These are phyloP conservation scores for Limonium bicolor DNA, from an alignment of 148 eudicot species.

Conservation along the genomic window DNA sequence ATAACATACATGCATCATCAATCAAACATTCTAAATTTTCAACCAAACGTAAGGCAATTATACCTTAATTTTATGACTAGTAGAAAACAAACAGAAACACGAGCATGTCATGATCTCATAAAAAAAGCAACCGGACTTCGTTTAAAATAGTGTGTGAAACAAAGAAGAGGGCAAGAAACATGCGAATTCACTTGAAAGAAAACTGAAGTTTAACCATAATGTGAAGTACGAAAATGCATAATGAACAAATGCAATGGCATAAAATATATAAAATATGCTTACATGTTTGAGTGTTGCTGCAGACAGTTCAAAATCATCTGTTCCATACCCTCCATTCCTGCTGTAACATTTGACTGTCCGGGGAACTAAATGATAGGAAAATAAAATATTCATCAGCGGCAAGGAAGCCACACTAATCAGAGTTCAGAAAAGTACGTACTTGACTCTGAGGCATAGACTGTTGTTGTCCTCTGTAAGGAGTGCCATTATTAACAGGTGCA, in stretches of 20 bases:
- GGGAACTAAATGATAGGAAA: conserved; percentile 15
- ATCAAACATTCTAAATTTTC: not conserved
- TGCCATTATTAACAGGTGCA: conserved; percentile 19
- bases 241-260: not conserved
- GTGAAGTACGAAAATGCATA: not conserved
- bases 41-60: not conserved
- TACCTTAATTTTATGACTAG: not conserved
- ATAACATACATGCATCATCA: not conserved
- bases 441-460: conserved; percentile 44
- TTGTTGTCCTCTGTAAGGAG: conserved; percentile 40
- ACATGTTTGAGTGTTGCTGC: conserved; percentile 46
- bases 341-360: conserved; percentile 19
- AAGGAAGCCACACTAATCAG: not conserved
- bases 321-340: conserved; percentile 43
- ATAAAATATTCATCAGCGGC: not conserved
- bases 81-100: not conserved
- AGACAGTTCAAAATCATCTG: conserved; percentile 41
- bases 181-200: not conserved
- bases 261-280: conserved; percentile 19
- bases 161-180: not conserved
- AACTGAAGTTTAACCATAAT: not conserved
- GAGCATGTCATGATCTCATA: not conserved
- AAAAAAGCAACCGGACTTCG: not conserved
- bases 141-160: not conserved
- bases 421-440: conserved; percentile 1